These are phyloP conservation scores for Cytospora mali DNA, from an alignment of 2,329 filamentous ascomycete species.

Conservation along the genomic window DNA sequence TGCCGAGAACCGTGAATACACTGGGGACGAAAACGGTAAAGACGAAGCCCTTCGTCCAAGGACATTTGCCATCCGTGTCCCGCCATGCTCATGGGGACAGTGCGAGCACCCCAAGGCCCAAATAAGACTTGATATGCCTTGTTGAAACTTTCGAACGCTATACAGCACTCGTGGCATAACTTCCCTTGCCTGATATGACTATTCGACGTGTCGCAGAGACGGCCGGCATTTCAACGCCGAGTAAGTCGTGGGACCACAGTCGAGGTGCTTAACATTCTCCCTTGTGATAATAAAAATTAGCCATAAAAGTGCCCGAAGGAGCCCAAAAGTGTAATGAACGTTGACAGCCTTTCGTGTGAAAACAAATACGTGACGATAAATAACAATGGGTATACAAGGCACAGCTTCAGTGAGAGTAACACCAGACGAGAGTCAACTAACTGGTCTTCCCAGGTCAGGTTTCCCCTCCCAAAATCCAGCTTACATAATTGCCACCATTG, in stretches of 20 bases:
- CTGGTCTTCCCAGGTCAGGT: neutral
- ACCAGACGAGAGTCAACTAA: too few relatives aligned
- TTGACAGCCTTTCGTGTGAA: neutral
- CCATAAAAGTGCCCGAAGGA: neutral
- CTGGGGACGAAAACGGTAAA: slow-evolving; percentile 6
- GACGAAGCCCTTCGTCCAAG: slow-evolving; percentile 14
- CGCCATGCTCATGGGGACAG: neutral
- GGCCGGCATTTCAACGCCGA: slow-evolving; percentile 15
- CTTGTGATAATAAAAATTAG: neutral
- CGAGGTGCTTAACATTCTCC: slow-evolving; percentile 1
- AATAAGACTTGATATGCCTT: slow-evolving; percentile 12
- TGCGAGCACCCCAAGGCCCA: neutral
- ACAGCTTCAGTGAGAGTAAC: neutral
- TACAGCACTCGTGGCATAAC: slow-evolving; percentile 27
- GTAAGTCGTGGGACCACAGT: neutral
- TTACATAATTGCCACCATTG: slow-evolving; percentile 2
- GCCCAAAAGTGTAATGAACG: neutral
- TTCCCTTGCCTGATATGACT: slow-evolving; percentile 13
- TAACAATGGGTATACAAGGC: neutral
- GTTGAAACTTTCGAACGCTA: slow-evolving; percentile 22
- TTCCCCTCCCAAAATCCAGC: neutral
- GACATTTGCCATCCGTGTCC: too few relatives aligned
- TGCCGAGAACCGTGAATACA: slow-evolving; percentile 7
- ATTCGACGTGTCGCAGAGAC: slow-evolving; percentile 18
- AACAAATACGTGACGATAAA: neutral